phyloP scores from a whole-genome alignment of 75 land plant genomes.

The Sequoiadendron giganteum region DNA sequence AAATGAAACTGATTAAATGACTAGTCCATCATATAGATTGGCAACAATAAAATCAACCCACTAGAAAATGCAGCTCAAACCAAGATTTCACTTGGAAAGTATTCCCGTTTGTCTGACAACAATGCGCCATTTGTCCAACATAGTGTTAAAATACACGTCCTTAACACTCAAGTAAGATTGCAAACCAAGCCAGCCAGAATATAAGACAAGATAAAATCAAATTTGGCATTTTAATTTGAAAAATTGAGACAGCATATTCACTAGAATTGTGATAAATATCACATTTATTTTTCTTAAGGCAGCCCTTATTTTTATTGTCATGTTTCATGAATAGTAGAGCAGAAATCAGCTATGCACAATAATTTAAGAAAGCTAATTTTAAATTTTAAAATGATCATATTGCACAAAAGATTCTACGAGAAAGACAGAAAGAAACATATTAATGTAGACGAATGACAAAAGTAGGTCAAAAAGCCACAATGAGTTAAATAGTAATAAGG shows the following conservation, averaged over 20 bases:
- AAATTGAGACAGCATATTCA: neutral
- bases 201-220: neutral
- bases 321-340: neutral
- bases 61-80: neutral
- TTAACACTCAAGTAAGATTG: neutral
- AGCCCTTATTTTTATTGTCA: neutral
- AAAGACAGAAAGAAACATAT: neutral
- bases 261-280: neutral
- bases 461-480: neutral
- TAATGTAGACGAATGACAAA: neutral
- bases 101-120: neutral
- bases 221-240: neutral
- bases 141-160: neutral
- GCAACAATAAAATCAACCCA: neutral
- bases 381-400: neutral
- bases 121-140: neutral
- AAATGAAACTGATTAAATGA: neutral
- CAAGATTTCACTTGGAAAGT: neutral
- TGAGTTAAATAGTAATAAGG: neutral
- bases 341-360: neutral
- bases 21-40: neutral
- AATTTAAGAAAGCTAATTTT: neutral
- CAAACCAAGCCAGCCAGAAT: neutral
- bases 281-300: neutral
- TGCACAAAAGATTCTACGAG: neutral